A percentile compares a stretch with the other conserved stretches of the same genome.
Evolutionary conservation across 352 stramenopile species (phyloP).

Genomic region (Pythium insidiosum): DNA sequence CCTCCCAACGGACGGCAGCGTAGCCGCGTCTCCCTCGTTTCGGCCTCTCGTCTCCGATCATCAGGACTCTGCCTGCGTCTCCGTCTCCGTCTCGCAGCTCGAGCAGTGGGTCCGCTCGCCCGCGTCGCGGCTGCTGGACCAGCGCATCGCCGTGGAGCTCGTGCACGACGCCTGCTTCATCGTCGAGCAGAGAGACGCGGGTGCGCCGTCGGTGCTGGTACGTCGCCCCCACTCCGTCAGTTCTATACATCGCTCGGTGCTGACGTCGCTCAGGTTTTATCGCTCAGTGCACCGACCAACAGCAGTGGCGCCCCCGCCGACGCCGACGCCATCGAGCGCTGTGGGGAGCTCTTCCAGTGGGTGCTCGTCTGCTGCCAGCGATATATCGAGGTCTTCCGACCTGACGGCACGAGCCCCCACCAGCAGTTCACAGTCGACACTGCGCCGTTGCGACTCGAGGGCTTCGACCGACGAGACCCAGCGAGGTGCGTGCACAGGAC

Average conservation of each 20-base stretch:
- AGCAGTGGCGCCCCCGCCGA: no score
- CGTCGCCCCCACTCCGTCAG: background rate
- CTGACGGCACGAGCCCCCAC: background rate
- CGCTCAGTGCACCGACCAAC: no score
- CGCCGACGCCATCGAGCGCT: no score
- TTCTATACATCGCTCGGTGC: no score
- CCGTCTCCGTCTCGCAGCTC: background rate
- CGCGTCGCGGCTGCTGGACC: slow-evolving; percentile 5
- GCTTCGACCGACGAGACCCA: no score
- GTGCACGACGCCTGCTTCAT: background rate
- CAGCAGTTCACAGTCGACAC: slow-evolving; percentile 62
- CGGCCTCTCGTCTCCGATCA: slow-evolving; percentile 8
- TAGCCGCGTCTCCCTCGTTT: no score
- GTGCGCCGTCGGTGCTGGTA: slow-evolving; percentile 1
- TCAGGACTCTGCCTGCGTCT: slow-evolving; percentile 7
- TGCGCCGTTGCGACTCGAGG: slow-evolving; percentile 22
- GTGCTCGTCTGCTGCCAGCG: no score
- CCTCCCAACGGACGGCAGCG: no score
- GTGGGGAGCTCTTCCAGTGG: no score
- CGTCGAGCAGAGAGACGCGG: background rate
- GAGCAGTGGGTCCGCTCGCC: background rate
- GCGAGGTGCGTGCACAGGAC: no score
- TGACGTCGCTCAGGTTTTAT: background rate
- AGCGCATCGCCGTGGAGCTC: slow-evolving; percentile 2
- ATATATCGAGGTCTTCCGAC: no score